Evolutionary conservation across 192 early-diverging fungal species (phyloP).

Genomic region (Coemansia sp.): DNA sequence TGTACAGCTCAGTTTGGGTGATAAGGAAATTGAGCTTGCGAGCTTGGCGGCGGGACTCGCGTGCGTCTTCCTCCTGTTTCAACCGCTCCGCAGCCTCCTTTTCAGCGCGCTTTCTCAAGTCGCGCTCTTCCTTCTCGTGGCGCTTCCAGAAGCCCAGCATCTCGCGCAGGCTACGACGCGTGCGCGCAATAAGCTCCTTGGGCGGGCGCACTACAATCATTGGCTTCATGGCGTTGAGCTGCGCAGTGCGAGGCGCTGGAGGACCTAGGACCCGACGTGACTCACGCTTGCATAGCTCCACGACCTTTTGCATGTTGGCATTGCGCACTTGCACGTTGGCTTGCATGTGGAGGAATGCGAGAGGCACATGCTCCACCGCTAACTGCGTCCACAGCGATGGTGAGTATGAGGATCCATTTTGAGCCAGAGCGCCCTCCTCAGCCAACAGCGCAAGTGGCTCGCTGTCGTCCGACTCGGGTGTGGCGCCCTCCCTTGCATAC

Average conservation of each 20-base stretch:
- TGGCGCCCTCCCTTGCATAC: slow-evolving; percentile 4
- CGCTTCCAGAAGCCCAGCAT: slow-evolving; percentile 92
- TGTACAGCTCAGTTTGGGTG: slow-evolving; percentile 90
- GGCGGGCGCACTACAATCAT: slow-evolving; percentile 37
- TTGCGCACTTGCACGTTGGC: slow-evolving; percentile 41
- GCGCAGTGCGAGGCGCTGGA: slow-evolving; percentile 29
- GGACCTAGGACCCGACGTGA: slow-evolving; percentile 63
- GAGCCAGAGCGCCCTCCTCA: slow-evolving; percentile 16
- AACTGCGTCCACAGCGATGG: slow-evolving; percentile 30
- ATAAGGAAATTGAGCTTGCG: slow-evolving; percentile 93
- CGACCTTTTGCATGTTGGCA: slow-evolving; percentile 70
- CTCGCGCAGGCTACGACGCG: slow-evolving; percentile 71
- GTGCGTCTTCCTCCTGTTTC: slow-evolving; percentile 78
- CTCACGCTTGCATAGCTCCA: slow-evolving; percentile 75
- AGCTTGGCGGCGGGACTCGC: slow-evolving; percentile 80
- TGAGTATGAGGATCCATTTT: background rate
- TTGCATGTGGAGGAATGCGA: slow-evolving; percentile 47
- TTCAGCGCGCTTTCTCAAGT: slow-evolving; percentile 85
- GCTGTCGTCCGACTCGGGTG: slow-evolving; percentile 29
- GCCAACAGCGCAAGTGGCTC: slow-evolving; percentile 24
- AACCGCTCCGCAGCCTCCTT: slow-evolving; percentile 79
- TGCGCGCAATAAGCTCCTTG: slow-evolving; percentile 65
- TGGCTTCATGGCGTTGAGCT: slow-evolving; percentile 43
- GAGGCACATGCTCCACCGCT: slow-evolving; percentile 47
- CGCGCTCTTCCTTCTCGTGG: slow-evolving; percentile 89